Evolutionary conservation across 202 grass and related monocot species (phyloP), one percentile per base, ranked within the genome.

Genomic region (Panicum hallii): DNA sequence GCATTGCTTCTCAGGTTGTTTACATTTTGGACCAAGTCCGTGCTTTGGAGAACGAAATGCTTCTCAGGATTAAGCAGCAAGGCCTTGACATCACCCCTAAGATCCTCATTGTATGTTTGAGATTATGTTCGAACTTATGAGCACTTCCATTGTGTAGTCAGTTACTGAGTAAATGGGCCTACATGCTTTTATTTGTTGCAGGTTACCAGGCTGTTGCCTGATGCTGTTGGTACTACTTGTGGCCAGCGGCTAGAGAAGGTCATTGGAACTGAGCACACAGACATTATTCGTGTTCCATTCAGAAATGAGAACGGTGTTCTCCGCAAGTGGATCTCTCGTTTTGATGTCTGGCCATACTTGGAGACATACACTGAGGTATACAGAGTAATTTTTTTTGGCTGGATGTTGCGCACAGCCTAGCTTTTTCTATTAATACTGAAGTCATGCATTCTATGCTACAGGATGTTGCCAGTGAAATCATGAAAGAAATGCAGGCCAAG

Each of bases 21-120:
- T 97, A 97, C 75, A 97, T 97, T 79, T 85, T 97, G 68, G 94
- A 97, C 79, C 94, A 97, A 94, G 94, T 97, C 53, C 90, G 92
- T 26, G 94, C 94, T 78, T 80, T 97, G 78, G 94, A 97, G 86
- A 89, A 86, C 32, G 94, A 97, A 82, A 97, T 97, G 94, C 94
- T 97, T 73, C 86, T 94, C 17, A 97, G 94, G 75, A 97, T 97
- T 67, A 97, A 97, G 90, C 94, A 97, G 36, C 94, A 97, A 86
- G 94, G 94, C 83, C 92, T 97, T 58, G 86, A 94, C 54, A 94
- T 97, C 79, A 97, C 82, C 53, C 94, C 94, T 63, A 94, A 90
- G 80, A 97, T 97, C 70, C 88, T 97, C 64, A 97, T 97, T 66
- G 94, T 97, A 94, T 75, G 92, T 79, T 81, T 72, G 55, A 74